Conservation (phyloP, 768 basidiomycete species). For the Boletellus emodensis region DNA sequence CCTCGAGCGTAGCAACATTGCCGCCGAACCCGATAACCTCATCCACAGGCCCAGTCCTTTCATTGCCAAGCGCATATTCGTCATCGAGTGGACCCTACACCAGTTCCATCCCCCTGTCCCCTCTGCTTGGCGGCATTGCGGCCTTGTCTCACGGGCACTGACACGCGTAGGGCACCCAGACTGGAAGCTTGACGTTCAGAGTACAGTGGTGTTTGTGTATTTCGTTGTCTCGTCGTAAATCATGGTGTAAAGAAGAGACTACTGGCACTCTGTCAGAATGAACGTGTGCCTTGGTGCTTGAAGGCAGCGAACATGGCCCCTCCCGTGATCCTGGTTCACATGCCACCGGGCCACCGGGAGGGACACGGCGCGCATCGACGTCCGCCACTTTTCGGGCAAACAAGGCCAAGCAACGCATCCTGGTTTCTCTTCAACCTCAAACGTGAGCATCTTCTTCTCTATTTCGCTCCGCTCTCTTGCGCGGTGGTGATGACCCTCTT, state of each 20-base stretch:
- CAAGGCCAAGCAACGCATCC: conserved; percentile 8
- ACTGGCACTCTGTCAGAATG: conserved; percentile 1
- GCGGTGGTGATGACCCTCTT: conserved; percentile 50
- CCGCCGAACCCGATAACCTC: not conserved
- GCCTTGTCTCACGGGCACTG: not conserved
- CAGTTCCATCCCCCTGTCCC: not conserved
- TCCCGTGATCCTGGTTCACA: no score
- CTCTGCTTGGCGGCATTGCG: conserved; percentile 1
- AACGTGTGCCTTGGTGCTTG: conserved; percentile 3
- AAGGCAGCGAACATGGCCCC: no score
- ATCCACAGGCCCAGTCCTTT: not conserved
- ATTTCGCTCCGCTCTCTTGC: conserved; percentile 10
- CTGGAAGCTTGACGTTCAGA: not conserved
- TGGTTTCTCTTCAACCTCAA: not conserved
- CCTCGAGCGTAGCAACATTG: not conserved
- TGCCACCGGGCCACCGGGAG: no score
- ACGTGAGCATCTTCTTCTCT: conserved; percentile 17
- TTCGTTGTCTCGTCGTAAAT: not conserved
- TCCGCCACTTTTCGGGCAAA: no score
- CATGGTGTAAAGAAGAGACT: not conserved
- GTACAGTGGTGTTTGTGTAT: not conserved
- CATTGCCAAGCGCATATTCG: not conserved
- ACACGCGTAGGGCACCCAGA: not conserved
- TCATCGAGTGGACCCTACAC: not conserved
- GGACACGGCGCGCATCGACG: no score